Evolutionary conservation across 177 flowering plant genomes (phyloP).

Genomic region (Telopea speciosissima): DNA sequence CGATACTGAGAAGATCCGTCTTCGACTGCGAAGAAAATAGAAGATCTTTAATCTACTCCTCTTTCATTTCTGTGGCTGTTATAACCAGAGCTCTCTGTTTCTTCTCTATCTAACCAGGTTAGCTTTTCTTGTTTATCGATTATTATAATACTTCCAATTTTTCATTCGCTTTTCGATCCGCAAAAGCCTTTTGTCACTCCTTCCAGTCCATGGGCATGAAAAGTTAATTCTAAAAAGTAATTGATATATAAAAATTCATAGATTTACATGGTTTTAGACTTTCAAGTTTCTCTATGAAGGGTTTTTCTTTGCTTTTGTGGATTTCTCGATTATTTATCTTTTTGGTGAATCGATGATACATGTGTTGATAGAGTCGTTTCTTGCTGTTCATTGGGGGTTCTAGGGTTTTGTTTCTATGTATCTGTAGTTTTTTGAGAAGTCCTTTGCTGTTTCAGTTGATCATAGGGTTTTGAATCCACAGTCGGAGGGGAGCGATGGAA

Average conservation of each 20-base stretch:
- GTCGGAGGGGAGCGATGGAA: conserved; percentile 36
- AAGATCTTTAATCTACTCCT: background rate
- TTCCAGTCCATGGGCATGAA: background rate
- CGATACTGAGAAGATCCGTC: background rate
- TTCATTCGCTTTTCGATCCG: background rate
- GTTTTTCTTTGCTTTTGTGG: background rate
- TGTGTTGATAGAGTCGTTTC: background rate
- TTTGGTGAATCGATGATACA: background rate
- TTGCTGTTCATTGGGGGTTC: background rate
- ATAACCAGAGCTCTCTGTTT: background rate
- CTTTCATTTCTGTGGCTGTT: too few species aligned
- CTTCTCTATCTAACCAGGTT: background rate
- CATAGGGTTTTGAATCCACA: background rate
- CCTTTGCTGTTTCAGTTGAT: background rate
- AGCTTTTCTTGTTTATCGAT: background rate
- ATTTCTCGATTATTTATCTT: background rate
- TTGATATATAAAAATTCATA: background rate
- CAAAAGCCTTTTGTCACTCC: background rate
- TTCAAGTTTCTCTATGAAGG: too few species aligned
- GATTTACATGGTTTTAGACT: background rate
- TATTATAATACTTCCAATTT: background rate
- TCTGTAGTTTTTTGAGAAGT: background rate
- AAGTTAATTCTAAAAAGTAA: background rate
- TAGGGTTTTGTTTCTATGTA: background rate
- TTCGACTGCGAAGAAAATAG: background rate